phyloP scores from a whole-genome alignment of 345 rosid genomes.

The Brassica incana region DNA sequence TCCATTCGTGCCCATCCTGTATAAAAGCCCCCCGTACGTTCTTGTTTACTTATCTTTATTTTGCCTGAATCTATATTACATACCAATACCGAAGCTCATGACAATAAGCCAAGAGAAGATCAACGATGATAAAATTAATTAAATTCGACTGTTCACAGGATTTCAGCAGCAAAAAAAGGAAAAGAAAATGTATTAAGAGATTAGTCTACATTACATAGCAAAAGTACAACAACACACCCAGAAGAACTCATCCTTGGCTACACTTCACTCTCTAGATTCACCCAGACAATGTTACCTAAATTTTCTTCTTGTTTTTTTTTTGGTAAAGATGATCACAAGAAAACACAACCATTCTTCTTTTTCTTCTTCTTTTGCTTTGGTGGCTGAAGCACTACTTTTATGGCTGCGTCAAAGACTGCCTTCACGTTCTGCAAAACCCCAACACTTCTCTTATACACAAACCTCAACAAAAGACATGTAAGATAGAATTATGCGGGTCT shows the following conservation, averaged over 20 bases:
- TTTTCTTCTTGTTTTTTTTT: background rate
- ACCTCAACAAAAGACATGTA: background rate
- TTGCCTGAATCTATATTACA: background rate
- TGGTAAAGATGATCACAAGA: constrained; percentile 36
- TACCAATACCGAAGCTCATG: background rate
- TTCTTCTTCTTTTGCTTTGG: constrained; percentile 90
- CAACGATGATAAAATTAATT: background rate
- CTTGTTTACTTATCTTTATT: background rate
- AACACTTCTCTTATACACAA: background rate
- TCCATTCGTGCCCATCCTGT: too few species aligned
- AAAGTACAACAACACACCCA: background rate
- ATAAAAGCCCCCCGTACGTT: background rate
- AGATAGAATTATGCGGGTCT: background rate
- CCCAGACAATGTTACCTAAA: constrained; percentile 22
- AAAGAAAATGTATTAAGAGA: background rate
- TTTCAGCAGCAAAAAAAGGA: background rate
- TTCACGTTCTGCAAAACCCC: constrained; percentile 69
- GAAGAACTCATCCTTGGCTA: constrained; percentile 15
- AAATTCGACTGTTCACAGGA: background rate
- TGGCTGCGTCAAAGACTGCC: constrained; percentile 83
- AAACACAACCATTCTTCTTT: constrained; percentile 40
- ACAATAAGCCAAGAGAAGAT: background rate
- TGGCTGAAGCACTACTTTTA: constrained; percentile 88
- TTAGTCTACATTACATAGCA: background rate
- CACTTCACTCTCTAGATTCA: constrained; percentile 31